These are phyloP conservation scores for Lasiodiplodia sp. DNA, from an alignment of 2,329 filamentous ascomycete species.

Conservation along the genomic window DNA sequence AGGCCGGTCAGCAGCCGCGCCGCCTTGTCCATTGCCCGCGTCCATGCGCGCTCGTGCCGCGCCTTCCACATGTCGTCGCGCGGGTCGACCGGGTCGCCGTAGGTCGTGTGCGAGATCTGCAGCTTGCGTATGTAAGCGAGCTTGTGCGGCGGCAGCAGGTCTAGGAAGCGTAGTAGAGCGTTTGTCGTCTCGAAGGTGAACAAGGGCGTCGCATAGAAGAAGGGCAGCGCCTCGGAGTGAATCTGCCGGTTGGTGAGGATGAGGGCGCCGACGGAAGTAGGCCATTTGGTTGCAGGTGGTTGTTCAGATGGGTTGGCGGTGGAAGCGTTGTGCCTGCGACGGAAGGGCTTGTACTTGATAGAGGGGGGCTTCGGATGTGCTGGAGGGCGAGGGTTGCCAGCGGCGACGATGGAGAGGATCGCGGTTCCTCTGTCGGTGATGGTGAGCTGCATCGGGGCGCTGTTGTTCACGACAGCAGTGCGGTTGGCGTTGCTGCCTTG, in stretches of 20 bases:
- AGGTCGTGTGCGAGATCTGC: slow-evolving; percentile 41
- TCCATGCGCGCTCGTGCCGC: background rate
- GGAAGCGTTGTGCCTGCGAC: background rate
- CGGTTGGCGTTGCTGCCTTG: background rate
- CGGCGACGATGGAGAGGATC: background rate
- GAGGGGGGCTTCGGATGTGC: background rate
- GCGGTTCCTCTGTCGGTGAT: background rate
- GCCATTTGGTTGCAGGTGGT: slow-evolving; percentile 38
- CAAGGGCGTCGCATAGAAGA: slow-evolving; percentile 41
- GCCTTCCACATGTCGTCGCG: slow-evolving; percentile 35
- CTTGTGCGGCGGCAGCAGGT: slow-evolving; percentile 32
- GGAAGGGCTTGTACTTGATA: background rate
- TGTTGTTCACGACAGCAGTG: background rate
- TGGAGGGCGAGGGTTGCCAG: background rate
- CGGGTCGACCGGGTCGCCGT: slow-evolving; percentile 34
- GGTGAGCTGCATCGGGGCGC: background rate
- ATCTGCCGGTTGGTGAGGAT: slow-evolving; percentile 41
- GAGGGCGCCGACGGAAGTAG: slow-evolving; percentile 38
- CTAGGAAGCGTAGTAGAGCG: slow-evolving; percentile 40
- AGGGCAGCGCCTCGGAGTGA: slow-evolving; percentile 36
- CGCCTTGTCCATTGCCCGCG: slow-evolving; percentile 5
- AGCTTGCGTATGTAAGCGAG: slow-evolving; percentile 39
- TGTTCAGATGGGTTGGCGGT: background rate
- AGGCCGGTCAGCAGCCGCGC: slow-evolving; percentile 2
- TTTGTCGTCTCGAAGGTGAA: slow-evolving; percentile 42